A percentile compares a stretch with the other conserved stretches of the same genome.
These are phyloP conservation scores for Diaporthe sp. DNA, from an alignment of 2,329 filamentous ascomycete species.

Conservation along the genomic window DNA sequence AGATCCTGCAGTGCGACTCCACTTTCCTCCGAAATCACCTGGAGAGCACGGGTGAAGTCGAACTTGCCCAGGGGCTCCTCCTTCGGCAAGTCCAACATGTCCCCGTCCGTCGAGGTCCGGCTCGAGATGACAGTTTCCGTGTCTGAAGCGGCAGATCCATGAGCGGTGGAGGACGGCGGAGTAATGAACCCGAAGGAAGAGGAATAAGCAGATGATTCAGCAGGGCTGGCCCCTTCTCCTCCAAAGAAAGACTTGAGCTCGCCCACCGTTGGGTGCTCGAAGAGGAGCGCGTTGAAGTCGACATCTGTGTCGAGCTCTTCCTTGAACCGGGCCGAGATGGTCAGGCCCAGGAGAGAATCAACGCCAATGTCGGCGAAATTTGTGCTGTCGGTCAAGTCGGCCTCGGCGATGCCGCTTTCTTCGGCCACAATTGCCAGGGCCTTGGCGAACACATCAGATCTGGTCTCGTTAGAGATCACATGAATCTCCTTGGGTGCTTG, in stretches of 20 bases:
- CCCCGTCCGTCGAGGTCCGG: background rate
- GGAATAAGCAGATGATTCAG: background rate
- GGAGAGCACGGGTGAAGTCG: constrained; percentile 57
- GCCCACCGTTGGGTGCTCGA: constrained; percentile 45
- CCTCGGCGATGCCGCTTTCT: constrained; percentile 10
- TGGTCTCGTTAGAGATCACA: background rate
- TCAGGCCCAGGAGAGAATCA: constrained; percentile 52
- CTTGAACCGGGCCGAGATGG: constrained; percentile 50
- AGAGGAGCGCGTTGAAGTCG: constrained; percentile 46
- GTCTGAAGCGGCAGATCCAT: background rate
- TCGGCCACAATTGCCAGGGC: constrained; percentile 3
- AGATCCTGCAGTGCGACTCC: constrained; percentile 68
- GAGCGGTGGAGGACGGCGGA: background rate
- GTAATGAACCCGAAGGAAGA: background rate
- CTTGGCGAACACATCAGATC: background rate
- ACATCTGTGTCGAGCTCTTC: constrained; percentile 51
- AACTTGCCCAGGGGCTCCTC: background rate
- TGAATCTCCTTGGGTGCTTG: background rate
- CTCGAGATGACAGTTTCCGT: background rate
- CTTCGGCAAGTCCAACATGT: background rate
- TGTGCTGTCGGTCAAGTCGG: constrained; percentile 44
- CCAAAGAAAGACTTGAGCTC: background rate
- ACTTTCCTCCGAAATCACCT: constrained; percentile 69
- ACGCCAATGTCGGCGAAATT: constrained; percentile 51
- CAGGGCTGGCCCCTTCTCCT: background rate